phyloP scores from a whole-genome alignment of 108 stramenopile genomes.

The Discostella pseudostelligera region DNA sequence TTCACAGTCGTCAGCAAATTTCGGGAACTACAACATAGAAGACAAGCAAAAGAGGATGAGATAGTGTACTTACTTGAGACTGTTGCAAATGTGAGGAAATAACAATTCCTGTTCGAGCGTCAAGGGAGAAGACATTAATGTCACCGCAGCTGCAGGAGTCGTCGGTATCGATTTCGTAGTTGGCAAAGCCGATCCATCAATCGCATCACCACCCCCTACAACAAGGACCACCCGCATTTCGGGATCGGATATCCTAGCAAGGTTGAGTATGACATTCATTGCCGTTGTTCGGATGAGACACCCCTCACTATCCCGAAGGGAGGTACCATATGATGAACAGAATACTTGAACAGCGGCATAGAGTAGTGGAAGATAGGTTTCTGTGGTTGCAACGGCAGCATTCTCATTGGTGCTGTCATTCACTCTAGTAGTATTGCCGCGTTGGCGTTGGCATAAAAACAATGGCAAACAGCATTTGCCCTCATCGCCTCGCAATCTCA shows the following conservation, averaged over 20 bases:
- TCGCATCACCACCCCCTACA: constrained; percentile 20
- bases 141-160: not conserved
- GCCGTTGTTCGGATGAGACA: constrained; percentile 64
- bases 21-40: not conserved
- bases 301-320: constrained; percentile 44
- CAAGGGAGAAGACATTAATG: not conserved
- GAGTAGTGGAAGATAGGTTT: constrained; percentile 66
- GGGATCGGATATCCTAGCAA: constrained; percentile 53
- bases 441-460: constrained; percentile 39
- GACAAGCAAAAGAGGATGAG: not conserved
- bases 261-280: constrained; percentile 65
- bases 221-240: constrained; percentile 59
- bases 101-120: constrained; percentile 42
- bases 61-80: constrained; percentile 15
- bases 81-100: constrained; percentile 41
- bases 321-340: constrained; percentile 41
- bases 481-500: constrained; percentile 56
- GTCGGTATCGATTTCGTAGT: not conserved
- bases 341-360: constrained; percentile 63
- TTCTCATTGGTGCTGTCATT: not conserved
- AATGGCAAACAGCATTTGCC: constrained; percentile 31
- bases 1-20: not conserved
- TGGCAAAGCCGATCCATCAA: constrained; percentile 14
- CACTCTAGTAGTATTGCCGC: not conserved
- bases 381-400: not conserved